Evolutionary conservation across 176 grass and related monocot genomes (phyloP), one percentile per base, ranked within the genome.

Genomic region (Aegilops umbellulata): DNA sequence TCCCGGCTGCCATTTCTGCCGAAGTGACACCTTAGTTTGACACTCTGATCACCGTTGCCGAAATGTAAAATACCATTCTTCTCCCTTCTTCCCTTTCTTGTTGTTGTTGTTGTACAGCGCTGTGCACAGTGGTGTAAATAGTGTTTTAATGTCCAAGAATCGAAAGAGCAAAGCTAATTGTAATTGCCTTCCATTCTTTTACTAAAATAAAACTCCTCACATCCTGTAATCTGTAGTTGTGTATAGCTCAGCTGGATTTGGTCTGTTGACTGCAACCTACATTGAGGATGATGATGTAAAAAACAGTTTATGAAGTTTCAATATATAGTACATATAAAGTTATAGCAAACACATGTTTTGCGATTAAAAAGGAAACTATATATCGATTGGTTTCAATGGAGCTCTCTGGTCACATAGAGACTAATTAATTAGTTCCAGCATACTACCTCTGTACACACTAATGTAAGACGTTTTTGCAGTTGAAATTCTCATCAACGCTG

Each of bases 1-100:
- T 82, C 94, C 73, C 90, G 92, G 53, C 90, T 98, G 30, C 97
- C 97, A 65, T 80, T 93, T 87, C 90, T 98, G 35, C 94, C 94
- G 13, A 89, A 98, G 27, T 93, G 87, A 96, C 72, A 80, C 8
- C 31, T 24, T 86, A 47, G 89, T 46, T 75, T 90, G 80, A 90
- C 74, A 26, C 8, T 10, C 58, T 79, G 15, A 85, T 92, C 27
- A 69, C 66, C 89, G 46, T 89, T 76, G 51, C 65, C 16, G 44
- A 84, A 79, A 73, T 88, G 72, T 87, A 82, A 78, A 53, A 53
- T 16, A 81, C 87, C 47, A 79, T 81, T 80, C 35, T 76, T 90
- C 68, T 80, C 83, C 62, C 44, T 14, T 49, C 70, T 46, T 44
- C 35, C 3, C 46, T 2, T 7, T 57, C 3, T 17, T 80, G 0